phyloP scores from a whole-genome alignment of 2,329 filamentous ascomycete species.

The Thelonectria discophora region DNA sequence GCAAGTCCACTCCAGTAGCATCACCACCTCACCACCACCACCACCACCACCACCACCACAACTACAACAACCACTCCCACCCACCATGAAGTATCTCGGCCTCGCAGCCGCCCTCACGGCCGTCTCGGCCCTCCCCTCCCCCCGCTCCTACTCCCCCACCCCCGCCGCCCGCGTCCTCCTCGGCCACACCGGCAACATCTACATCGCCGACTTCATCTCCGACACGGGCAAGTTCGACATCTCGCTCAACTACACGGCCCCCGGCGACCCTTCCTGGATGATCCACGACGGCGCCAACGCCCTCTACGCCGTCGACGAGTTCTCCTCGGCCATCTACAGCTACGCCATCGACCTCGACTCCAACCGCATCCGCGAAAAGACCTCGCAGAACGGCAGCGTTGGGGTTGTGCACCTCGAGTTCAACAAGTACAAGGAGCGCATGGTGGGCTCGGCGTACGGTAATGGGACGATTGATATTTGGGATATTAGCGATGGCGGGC shows the following conservation, averaged over 20 bases:
- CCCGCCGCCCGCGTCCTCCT: slow-evolving; percentile 48
- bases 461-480: slow-evolving; percentile 56
- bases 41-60: neutral
- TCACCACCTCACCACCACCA: neutral
- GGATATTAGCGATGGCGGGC: slow-evolving; percentile 50
- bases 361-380: slow-evolving; percentile 43
- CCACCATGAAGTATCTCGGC: slow-evolving; percentile 37
- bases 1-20: neutral
- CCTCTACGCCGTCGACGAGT: slow-evolving; percentile 61
- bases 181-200: slow-evolving; percentile 52
- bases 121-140: slow-evolving; percentile 31
- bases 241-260: slow-evolving; percentile 44
- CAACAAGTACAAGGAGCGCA: slow-evolving; percentile 53
- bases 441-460: slow-evolving; percentile 57
- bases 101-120: slow-evolving; percentile 34
- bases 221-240: slow-evolving; percentile 45
- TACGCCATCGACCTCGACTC: slow-evolving; percentile 49
- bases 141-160: slow-evolving; percentile 21
- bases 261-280: slow-evolving; percentile 58
- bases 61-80: slow-evolving; percentile 2
- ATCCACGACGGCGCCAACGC: slow-evolving; percentile 49
- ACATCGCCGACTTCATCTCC: slow-evolving; percentile 50
- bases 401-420: slow-evolving; percentile 61
- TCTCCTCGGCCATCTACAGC: slow-evolving; percentile 49
- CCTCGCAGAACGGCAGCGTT: slow-evolving; percentile 46